Evolutionary conservation across 2,329 filamentous ascomycete species (phyloP).

Genomic region (Acephala macrosclerotiorum): DNA sequence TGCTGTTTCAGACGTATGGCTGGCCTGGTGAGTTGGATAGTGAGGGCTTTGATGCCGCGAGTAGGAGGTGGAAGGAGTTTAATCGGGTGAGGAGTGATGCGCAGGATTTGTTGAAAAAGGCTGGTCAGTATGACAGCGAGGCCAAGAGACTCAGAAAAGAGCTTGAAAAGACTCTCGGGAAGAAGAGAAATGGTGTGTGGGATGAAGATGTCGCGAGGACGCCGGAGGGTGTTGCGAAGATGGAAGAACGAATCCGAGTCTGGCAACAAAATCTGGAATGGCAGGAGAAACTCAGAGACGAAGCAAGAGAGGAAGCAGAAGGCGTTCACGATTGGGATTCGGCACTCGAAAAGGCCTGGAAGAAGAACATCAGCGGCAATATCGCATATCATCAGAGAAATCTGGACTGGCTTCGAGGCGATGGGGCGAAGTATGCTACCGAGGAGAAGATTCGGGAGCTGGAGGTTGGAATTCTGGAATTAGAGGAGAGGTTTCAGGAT

Average conservation of each 20-base stretch:
- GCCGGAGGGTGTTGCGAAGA: constrained; percentile 10
- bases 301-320: not conserved
- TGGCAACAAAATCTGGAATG: not conserved
- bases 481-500: constrained; percentile 16
- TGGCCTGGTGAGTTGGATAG: constrained; percentile 23
- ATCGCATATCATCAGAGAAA: constrained; percentile 8
- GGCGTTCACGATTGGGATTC: not conserved
- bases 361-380: constrained; percentile 8
- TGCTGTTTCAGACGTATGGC: constrained; percentile 21
- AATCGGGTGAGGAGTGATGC: constrained; percentile 6
- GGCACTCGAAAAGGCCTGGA: constrained; percentile 18
- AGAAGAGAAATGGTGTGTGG: constrained; percentile 13
- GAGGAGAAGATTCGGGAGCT: constrained; percentile 14
- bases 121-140: not conserved
- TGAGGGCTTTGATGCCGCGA: constrained; percentile 16
- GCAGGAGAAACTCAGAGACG: not conserved
- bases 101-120: constrained; percentile 3
- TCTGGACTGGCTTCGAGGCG: constrained; percentile 11
- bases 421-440: constrained; percentile 12
- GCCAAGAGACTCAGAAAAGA: not conserved
- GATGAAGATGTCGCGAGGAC: constrained; percentile 10
- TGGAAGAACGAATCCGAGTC: constrained; percentile 10
- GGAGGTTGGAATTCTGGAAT: constrained; percentile 5
- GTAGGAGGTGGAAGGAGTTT: constrained; percentile 21
- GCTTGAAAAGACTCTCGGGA: not conserved